Percentiles rank a stretch among this genome's conserved stretches.
phyloP scores from a whole-genome alignment of 768 basidiomycete genomes.

The Termitomyces titanicus region DNA sequence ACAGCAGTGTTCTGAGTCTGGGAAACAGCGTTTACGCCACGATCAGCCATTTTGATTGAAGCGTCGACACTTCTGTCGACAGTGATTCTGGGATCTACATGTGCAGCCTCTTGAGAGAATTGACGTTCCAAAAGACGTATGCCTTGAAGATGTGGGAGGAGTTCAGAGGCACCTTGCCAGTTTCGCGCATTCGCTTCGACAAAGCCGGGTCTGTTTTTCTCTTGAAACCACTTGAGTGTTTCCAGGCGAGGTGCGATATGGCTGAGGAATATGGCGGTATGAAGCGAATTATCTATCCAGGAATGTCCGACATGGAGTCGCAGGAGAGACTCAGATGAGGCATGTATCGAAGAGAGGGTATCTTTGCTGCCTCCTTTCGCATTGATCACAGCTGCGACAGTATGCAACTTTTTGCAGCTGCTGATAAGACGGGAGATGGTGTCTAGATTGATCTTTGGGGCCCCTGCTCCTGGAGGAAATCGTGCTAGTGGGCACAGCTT shows the following conservation, averaged over 20 bases:
- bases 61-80: conserved; percentile 48
- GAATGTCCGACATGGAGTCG: conserved; percentile 78
- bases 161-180: conserved; percentile 69
- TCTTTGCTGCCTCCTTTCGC: conserved; percentile 45
- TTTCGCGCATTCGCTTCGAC: conserved; percentile 61
- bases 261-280: conserved; percentile 68
- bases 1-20: conserved; percentile 27
- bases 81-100: conserved; percentile 23
- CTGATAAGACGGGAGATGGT: conserved; percentile 56
- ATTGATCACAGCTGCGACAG: conserved; percentile 62
- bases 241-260: conserved; percentile 74
- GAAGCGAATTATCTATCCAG: conserved; percentile 65
- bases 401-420: conserved; percentile 59
- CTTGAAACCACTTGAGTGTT: conserved; percentile 71
- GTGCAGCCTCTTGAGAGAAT: conserved; percentile 23
- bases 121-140: conserved; percentile 61
- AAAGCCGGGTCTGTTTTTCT: conserved; percentile 69
- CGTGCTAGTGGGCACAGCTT: conserved; percentile 66
- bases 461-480: conserved; percentile 49
- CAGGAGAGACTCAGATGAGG: conserved; percentile 62
- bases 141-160: conserved; percentile 68
- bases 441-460: conserved; percentile 59
- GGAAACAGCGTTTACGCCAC: conserved; percentile 29
- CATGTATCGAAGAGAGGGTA: conserved; percentile 39
- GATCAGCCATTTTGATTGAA: conserved; percentile 26